These are phyloP conservation scores for Cordyceps cateniannulata DNA, from an alignment of 2,329 filamentous ascomycete species.

Conservation along the genomic window DNA sequence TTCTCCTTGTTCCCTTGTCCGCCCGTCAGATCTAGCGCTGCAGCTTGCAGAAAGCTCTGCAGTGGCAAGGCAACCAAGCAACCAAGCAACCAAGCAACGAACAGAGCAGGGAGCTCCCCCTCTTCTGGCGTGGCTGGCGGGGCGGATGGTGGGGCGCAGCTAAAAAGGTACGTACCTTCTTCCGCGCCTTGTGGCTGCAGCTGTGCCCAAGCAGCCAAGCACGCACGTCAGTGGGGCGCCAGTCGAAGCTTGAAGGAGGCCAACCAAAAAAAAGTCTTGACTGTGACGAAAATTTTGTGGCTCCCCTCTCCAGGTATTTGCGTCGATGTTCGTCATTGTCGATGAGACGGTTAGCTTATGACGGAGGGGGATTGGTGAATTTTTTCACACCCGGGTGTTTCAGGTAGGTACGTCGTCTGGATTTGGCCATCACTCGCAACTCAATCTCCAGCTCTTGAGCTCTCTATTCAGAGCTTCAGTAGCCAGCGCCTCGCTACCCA, in stretches of 20 bases:
- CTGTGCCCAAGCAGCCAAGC: not conserved
- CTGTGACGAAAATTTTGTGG: conserved; percentile 11
- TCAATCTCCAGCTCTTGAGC: not conserved
- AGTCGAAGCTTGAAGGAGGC: not conserved
- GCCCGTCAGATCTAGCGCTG: not conserved
- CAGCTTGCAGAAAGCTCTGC: conserved; percentile 1
- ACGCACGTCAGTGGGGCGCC: too few species aligned
- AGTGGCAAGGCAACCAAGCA: conserved; percentile 12
- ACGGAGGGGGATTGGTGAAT: not conserved
- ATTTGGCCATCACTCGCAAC: not conserved
- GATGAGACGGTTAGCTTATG: not conserved
- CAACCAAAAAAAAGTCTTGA: not conserved
- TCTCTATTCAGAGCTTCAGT: not conserved
- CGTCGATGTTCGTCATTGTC: conserved; percentile 8
- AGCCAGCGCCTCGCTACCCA: not conserved
- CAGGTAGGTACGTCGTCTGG: not conserved
- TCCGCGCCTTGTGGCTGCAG: not conserved
- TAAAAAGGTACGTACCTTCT: not conserved
- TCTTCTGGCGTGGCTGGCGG: not conserved
- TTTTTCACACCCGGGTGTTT: not conserved
- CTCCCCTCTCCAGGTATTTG: not conserved
- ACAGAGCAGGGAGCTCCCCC: conserved; percentile 5
- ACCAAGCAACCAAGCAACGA: too few species aligned
- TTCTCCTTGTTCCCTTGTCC: not conserved
- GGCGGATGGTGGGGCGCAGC: conserved; percentile 3